Evolutionary conservation across 345 rosid genomes (phyloP).

Genomic region (Capsella bursapastoris): DNA sequence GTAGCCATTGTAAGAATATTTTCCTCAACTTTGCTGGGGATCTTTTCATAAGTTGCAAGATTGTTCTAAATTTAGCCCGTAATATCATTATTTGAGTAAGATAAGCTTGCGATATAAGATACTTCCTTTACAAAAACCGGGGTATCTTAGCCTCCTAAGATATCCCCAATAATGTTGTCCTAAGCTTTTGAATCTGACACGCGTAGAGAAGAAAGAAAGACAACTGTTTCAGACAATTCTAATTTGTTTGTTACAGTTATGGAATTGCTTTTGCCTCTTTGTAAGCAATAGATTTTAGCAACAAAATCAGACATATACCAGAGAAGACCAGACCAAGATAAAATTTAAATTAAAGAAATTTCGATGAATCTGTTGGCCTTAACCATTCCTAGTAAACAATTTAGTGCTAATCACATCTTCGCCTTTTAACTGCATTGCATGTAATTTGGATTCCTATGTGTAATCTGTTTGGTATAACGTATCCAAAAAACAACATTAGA

Average conservation of each 20-base stretch:
- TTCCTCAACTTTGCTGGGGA: not conserved
- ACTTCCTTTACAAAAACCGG: too few relatives aligned
- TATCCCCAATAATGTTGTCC: too few relatives aligned
- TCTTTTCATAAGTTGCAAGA: constrained; percentile 7
- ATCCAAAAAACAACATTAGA: not conserved
- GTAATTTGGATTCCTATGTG: not conserved
- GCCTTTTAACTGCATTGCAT: not conserved
- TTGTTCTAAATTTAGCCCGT: not conserved
- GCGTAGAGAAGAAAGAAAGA: not conserved
- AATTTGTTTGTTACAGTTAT: not conserved
- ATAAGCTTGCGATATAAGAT: too few relatives aligned
- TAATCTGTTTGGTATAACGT: not conserved
- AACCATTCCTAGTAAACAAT: not conserved
- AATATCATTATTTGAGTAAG: not conserved
- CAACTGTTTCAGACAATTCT: not conserved
- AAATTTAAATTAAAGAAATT: too few relatives aligned
- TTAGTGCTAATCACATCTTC: not conserved
- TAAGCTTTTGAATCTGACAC: too few relatives aligned
- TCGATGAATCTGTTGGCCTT: not conserved
- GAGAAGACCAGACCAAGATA: not conserved
- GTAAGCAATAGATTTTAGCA: too few relatives aligned
- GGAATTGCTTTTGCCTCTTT: not conserved
- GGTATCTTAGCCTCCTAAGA: too few relatives aligned
- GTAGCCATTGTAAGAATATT: constrained; percentile 27
- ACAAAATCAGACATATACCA: not conserved